These are phyloP conservation scores for Epichloe bromicola DNA, from an alignment of 2,329 filamentous ascomycete species.

Conservation along the genomic window DNA sequence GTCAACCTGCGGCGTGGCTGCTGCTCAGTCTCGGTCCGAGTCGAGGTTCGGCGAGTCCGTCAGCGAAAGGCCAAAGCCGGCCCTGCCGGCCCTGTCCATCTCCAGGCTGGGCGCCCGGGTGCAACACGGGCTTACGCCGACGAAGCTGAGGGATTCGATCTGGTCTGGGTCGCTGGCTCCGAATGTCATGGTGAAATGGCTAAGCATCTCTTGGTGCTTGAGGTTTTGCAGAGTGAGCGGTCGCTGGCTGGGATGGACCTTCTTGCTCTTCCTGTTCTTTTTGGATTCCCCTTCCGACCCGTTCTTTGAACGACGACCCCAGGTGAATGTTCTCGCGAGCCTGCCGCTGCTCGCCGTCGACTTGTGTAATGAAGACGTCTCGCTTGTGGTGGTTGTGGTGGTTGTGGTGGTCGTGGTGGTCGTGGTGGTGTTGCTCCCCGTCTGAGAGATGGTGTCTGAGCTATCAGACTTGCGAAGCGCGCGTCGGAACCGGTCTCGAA, in stretches of 20 bases:
- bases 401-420: constrained; percentile 13
- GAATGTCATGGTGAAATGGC: constrained; percentile 33
- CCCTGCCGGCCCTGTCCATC: constrained; percentile 11
- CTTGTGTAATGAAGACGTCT: constrained; percentile 19
- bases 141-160: constrained; percentile 20
- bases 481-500: constrained; percentile 29
- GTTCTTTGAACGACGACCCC: constrained; percentile 12
- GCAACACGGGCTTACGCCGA: constrained; percentile 31
- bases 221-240: constrained; percentile 32
- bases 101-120: constrained; percentile 26
- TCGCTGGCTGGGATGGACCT: constrained; percentile 30
- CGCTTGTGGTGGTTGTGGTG: constrained; percentile 13
- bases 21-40: too few species aligned
- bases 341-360: constrained; percentile 14
- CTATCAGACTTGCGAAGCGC: constrained; percentile 24
- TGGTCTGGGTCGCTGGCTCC: constrained; percentile 24
- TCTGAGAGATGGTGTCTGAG: constrained; percentile 19
- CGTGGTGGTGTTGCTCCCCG: constrained; percentile 18
- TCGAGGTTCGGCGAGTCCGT: constrained; percentile 5
- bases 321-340: constrained; percentile 19
- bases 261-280: constrained; percentile 14
- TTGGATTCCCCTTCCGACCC: constrained; percentile 12
- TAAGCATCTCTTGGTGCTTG: constrained; percentile 33
- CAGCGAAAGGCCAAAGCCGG: constrained; percentile 2
- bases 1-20: too few species aligned